These are phyloP conservation scores for Leccinum subgranulosum DNA, from an alignment of 768 basidiomycete species.

Conservation along the genomic window DNA sequence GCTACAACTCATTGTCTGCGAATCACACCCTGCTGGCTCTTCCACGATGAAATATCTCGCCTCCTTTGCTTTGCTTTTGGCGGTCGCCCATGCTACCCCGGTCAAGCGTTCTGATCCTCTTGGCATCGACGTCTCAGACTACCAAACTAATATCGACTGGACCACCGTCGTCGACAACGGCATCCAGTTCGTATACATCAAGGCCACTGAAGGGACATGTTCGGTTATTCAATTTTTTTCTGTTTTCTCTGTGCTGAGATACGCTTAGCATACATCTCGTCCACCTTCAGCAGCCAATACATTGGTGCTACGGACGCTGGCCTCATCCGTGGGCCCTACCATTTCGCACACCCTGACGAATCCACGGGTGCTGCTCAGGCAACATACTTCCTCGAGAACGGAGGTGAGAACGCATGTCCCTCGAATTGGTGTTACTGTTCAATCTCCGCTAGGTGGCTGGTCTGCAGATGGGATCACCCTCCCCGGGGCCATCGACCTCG, in stretches of 20 bases:
- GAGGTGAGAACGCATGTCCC: slow-evolving; percentile 34
- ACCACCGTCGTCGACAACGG: slow-evolving; percentile 48
- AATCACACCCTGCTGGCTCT: not conserved
- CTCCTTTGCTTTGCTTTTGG: slow-evolving; percentile 13
- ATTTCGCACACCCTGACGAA: slow-evolving; percentile 54
- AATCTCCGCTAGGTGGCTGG: slow-evolving; percentile 43
- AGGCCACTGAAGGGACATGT: slow-evolving; percentile 66
- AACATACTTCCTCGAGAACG: slow-evolving; percentile 53
- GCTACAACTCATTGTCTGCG: not conserved
- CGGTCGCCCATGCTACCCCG: slow-evolving; percentile 14
- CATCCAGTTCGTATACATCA: slow-evolving; percentile 58
- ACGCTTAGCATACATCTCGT: slow-evolving; percentile 19
- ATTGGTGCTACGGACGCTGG: slow-evolving; percentile 52
- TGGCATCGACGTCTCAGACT: slow-evolving; percentile 56
- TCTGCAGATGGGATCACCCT: slow-evolving; percentile 55
- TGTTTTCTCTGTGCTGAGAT: not conserved
- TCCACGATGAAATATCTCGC: slow-evolving; percentile 20
- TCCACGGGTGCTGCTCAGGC: slow-evolving; percentile 60
- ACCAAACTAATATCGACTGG: slow-evolving; percentile 52
- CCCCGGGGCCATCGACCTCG: slow-evolving; percentile 62
- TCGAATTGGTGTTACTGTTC: not conserved
- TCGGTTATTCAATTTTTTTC: slow-evolving; percentile 6
- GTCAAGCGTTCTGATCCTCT: slow-evolving; percentile 36
- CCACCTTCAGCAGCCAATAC: slow-evolving; percentile 48
- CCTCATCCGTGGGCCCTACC: slow-evolving; percentile 59